Conservation (phyloP, 2,329 filamentous ascomycete genomes). For the Fusarium xylarioides region DNA sequence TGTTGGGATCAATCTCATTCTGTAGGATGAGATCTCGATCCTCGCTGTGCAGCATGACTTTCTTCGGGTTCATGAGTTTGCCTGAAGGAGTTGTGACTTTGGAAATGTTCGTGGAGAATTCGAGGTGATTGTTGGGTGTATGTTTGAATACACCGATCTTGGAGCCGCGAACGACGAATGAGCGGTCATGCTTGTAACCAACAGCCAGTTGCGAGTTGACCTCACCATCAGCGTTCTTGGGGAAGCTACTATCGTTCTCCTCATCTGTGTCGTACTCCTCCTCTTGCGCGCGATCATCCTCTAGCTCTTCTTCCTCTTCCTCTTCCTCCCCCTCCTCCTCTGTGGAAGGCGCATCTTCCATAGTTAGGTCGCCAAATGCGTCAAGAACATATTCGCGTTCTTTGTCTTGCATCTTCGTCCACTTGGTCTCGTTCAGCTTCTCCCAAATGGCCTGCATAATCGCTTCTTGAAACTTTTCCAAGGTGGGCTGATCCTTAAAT, state of each 20-base stretch:
- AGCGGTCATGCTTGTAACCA: constrained; percentile 95
- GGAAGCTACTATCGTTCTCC: constrained; percentile 77
- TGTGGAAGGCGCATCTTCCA: constrained; percentile 75
- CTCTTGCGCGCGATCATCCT: constrained; percentile 71
- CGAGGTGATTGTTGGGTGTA: constrained; percentile 87
- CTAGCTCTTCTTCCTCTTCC: constrained; percentile 65
- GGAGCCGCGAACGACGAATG: constrained; percentile 94
- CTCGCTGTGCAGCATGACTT: constrained; percentile 94
- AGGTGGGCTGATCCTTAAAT: constrained; percentile 82
- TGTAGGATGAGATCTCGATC: constrained; percentile 91
- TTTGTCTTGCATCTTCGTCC: constrained; percentile 90
- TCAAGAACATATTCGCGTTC: constrained; percentile 95
- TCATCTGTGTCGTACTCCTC: constrained; percentile 77
- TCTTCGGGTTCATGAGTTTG: constrained; percentile 90
- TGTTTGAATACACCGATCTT: constrained; percentile 99
- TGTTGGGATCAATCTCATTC: constrained; percentile 83
- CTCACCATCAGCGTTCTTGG: constrained; percentile 78
- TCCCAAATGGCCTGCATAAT: constrained; percentile 98
- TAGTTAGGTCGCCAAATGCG: constrained; percentile 91
- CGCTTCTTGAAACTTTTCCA: constrained; percentile 91
- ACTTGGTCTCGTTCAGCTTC: constrained; percentile 92
- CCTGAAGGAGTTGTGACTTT: constrained; percentile 91
- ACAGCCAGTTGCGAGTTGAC: constrained; percentile 95
- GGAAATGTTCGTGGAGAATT: constrained; percentile 97
- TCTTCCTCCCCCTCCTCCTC: constrained; percentile 62